Evolutionary conservation across 2,329 filamentous ascomycete genomes (phyloP), one percentile per base, ranked within the genome.

Genomic region (Microcera coccophila): DNA sequence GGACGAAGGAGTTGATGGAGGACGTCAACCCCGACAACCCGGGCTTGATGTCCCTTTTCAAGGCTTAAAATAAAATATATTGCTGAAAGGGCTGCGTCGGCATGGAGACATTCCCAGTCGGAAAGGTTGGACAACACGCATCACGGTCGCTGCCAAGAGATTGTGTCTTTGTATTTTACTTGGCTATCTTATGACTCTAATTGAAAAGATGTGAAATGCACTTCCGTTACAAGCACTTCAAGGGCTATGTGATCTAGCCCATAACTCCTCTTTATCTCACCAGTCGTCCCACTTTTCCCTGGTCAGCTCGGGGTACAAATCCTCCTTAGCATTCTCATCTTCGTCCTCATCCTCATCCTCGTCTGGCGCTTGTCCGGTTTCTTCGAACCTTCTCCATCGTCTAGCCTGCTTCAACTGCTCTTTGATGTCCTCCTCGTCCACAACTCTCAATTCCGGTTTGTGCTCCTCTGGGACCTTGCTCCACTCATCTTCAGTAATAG

Each of bases 1-100:
- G 77, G 50, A 76, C 75, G 2, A 66, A 65, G 53, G 75, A 79
- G 47, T 47, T 81, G 17, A 49, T 81, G 37, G 75, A 80, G 33
- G 72, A 76, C 26, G 47, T 74, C 2, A 60, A 64, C 47, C 63
- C 66, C 21, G 69, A 68, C 1, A 48, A 50, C 14, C 44, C 58
- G 4, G 62, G 63, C 3, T 38, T 73, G 20, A 44, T 54, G 33
- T 62, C 65, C 1, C 49, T 69, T 19, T 71, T 76, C 53, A 63
- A 62, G 54, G 71, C 65, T 7, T 75, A 59, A 63, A 43, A 34
- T 22, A 36, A 37, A 39, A 28, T n/a, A 22, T 22, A 29, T 40
- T 37, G 31, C 35, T 40, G 18, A 9, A 28, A 16, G 5, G 5
- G 26, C 16, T 45, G 41, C 42, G 42, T 42, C 26, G 18, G 18